These are phyloP conservation scores for Blastobotrys americana DNA, from an alignment of 805 yeast genomes.

Conservation along the genomic window DNA sequence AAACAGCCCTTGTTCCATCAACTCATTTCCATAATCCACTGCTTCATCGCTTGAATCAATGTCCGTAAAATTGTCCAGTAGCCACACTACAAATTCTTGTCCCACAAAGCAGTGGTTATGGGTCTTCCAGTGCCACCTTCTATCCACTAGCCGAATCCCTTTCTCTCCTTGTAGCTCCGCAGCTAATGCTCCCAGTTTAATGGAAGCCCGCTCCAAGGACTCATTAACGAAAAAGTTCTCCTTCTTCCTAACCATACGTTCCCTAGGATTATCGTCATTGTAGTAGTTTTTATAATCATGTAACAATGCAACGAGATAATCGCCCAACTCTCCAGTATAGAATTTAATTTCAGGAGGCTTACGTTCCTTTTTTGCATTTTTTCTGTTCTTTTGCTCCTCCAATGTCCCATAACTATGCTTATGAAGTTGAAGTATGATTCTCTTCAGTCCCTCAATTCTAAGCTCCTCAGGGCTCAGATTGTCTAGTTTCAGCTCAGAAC, in stretches of 20 bases:
- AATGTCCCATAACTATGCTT: constrained; percentile 44
- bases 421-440: constrained; percentile 52
- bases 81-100: constrained; percentile 78
- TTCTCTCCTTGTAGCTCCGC: constrained; percentile 54
- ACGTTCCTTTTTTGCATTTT: constrained; percentile 38
- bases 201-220: constrained; percentile 37
- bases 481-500: constrained; percentile 37
- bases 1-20: constrained; percentile 67
- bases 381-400: constrained; percentile 33
- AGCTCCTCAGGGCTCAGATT: constrained; percentile 73
- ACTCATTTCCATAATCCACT: constrained; percentile 62
- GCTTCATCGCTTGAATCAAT: constrained; percentile 81
- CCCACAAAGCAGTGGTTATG: constrained; percentile 79
- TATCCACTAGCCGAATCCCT: constrained; percentile 63
- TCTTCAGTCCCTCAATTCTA: constrained; percentile 83
- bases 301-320: constrained; percentile 40
- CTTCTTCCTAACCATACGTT: constrained; percentile 26
- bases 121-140: constrained; percentile 85
- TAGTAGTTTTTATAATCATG: constrained; percentile 41
- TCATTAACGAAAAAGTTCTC: constrained; percentile 31
- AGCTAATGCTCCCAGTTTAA: constrained; percentile 49
- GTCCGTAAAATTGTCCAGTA: constrained; percentile 69
- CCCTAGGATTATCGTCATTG: constrained; percentile 20
- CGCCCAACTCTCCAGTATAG: constrained; percentile 77
- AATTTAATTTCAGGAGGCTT: constrained; percentile 66